A percentile compares a stretch with the other conserved stretches of the same genome.
These are phyloP conservation scores for Sporothrix brunneoviolacea DNA, from an alignment of 2,329 filamentous ascomycete species.

Conservation along the genomic window DNA sequence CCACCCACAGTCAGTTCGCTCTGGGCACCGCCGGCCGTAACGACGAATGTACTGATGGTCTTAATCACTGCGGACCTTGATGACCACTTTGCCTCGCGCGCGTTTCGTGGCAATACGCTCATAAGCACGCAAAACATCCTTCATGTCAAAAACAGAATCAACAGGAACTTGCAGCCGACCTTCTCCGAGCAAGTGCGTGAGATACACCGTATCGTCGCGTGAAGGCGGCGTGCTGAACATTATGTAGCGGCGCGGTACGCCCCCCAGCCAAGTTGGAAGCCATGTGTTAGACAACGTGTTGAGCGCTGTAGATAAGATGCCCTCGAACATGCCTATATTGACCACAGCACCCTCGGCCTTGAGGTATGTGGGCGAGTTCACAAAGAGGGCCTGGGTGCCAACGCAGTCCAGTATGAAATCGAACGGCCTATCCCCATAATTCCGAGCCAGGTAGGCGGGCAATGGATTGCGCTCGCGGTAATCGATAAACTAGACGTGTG, in stretches of 20 bases:
- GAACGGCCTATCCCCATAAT: constrained; percentile 26
- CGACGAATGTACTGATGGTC: no score
- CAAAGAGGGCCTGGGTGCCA: constrained; percentile 40
- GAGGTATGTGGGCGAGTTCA: constrained; percentile 32
- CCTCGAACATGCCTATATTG: constrained; percentile 24
- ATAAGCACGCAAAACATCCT: constrained; percentile 2
- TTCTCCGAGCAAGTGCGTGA: constrained; percentile 22
- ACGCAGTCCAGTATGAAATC: constrained; percentile 43
- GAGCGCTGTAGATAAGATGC: constrained; percentile 13
- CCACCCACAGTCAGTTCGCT: no score
- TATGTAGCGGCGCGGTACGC: constrained; percentile 24
- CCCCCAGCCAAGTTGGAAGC: constrained; percentile 24
- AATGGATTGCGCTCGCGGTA: constrained; percentile 32
- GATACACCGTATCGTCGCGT: constrained; percentile 20
- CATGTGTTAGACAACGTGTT: background rate
- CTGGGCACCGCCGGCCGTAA: no score
- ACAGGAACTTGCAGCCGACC: constrained; percentile 18
- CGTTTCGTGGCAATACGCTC: constrained; percentile 12
- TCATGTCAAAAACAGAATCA: constrained; percentile 10
- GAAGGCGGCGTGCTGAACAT: constrained; percentile 24
- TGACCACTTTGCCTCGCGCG: constrained; percentile 11
- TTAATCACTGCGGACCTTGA: constrained; percentile 7
- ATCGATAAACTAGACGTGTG: constrained; percentile 38
- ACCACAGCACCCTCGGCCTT: constrained; percentile 29
- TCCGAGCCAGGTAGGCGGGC: constrained; percentile 25